Percentiles rank a stretch among this genome's conserved stretches.
Evolutionary conservation across 768 basidiomycete species (phyloP).

Genomic region (Dioszegia crocea): DNA sequence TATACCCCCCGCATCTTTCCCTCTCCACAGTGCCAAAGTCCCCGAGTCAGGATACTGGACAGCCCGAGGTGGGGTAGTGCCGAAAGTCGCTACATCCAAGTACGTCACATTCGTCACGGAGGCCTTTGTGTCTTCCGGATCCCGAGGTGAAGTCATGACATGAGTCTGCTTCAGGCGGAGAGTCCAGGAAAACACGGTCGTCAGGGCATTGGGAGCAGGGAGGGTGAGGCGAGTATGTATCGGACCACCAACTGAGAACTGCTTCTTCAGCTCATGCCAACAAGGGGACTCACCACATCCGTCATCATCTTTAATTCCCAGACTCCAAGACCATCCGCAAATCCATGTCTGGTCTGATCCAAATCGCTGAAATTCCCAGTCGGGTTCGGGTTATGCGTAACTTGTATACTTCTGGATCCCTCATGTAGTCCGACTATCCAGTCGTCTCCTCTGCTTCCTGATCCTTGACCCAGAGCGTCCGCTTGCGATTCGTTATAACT

Average conservation of each 20-base stretch:
- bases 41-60: not conserved
- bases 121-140: conserved; percentile 12
- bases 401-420: conserved; percentile 6
- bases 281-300: conserved; percentile 15
- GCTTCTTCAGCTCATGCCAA: not conserved
- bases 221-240: conserved; percentile 17
- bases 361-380: conserved; percentile 13
- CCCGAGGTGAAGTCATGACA: conserved; percentile 21
- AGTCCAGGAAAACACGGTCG: conserved; percentile 28
- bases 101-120: conserved; percentile 9
- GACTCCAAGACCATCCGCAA: conserved; percentile 12
- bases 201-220: conserved; percentile 13
- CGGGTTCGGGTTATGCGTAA: conserved; percentile 23
- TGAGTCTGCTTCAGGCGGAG: conserved; percentile 22
- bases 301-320: conserved; percentile 14
- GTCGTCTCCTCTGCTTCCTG: conserved; percentile 3
- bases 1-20: conserved; percentile 8
- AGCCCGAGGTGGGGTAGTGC: conserved; percentile 1
- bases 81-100: conserved; percentile 11
- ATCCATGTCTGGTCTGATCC: conserved; percentile 17
- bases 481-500: conserved; percentile 9
- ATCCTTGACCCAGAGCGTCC: not conserved
- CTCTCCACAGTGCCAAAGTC: conserved; percentile 14
- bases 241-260: conserved; percentile 19
- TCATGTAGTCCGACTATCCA: conserved; percentile 17